Conservation (phyloP, 495 filamentous ascomycete species). For the Astrothelium macrocarpum region DNA sequence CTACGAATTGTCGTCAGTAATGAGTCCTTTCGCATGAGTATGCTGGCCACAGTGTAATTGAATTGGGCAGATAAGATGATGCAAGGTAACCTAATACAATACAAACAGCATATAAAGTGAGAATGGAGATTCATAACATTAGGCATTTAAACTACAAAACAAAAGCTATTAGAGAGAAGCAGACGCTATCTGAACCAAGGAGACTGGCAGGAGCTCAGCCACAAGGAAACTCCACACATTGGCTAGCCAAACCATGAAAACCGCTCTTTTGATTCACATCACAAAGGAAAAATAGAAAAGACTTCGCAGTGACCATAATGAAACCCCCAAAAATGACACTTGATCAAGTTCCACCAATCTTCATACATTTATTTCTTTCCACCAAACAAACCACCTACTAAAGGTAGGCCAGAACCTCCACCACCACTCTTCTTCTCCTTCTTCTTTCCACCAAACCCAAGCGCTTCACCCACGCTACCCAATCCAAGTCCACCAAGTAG, state of each 20-base stretch:
- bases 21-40: too few species aligned
- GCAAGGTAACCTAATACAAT: too few species aligned
- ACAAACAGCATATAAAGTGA: too few species aligned
- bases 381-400: slow-evolving; percentile 34
- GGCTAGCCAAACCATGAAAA: not conserved
- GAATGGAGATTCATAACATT: not conserved
- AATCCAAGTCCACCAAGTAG: slow-evolving; percentile 67
- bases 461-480: slow-evolving; percentile 35
- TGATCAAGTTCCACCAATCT: not conserved
- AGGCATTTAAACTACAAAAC: not conserved
- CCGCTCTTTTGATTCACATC: not conserved
- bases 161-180: not conserved
- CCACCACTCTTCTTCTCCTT: slow-evolving; percentile 34
- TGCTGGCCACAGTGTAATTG: too few species aligned
- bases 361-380: slow-evolving; percentile 8
- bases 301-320: too few species aligned
- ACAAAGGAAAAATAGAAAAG: not conserved
- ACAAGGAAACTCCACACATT: not conserved
- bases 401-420: slow-evolving; percentile 24
- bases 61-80: too few species aligned
- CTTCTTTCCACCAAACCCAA: slow-evolving; percentile 39
- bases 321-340: too few species aligned
- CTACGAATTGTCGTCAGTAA: too few species aligned
- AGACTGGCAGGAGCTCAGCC: not conserved
- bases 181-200: not conserved